A percentile compares a stretch with the other conserved stretches of the same genome.
Evolutionary conservation across 148 eudicot species (phyloP).

Genomic region (Persicaria tinctoria): DNA sequence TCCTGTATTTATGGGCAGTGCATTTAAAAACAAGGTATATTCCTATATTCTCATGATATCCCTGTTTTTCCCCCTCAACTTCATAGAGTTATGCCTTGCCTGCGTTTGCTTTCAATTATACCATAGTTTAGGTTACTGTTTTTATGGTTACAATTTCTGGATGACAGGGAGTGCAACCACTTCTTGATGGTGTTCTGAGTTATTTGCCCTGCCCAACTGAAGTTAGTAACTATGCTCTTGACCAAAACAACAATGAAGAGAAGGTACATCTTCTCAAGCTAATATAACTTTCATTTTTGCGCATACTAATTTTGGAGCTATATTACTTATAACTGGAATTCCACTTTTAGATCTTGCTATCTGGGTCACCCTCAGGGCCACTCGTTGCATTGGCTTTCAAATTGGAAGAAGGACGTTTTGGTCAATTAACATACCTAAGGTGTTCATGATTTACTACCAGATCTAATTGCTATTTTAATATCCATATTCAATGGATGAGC

Average conservation of each 20-base stretch:
- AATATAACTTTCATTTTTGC: neutral
- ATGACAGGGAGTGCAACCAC: slow-evolving; percentile 85
- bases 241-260: slow-evolving; percentile 82
- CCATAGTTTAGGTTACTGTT: neutral
- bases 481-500: neutral
- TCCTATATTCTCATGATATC: neutral
- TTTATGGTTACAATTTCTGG: slow-evolving; percentile 13
- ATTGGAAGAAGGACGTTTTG: slow-evolving; percentile 92
- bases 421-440: slow-evolving; percentile 92
- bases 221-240: slow-evolving; percentile 85
- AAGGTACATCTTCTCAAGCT: slow-evolving; percentile 41
- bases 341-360: slow-evolving; percentile 46
- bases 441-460: slow-evolving; percentile 15
- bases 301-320: neutral
- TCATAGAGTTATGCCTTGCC: neutral
- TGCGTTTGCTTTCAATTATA: neutral
- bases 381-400: slow-evolving; percentile 95
- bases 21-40: slow-evolving; percentile 92
- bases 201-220: slow-evolving; percentile 90
- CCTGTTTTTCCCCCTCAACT: neutral
- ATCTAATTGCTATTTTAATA: neutral
- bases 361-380: slow-evolving; percentile 76
- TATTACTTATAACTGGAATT: slow-evolving; percentile 7
- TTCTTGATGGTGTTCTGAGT: slow-evolving; percentile 85
- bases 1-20: slow-evolving; percentile 98